Evolutionary conservation across 352 stramenopile genomes (phyloP).

Genomic region (Pythium angustatum): DNA sequence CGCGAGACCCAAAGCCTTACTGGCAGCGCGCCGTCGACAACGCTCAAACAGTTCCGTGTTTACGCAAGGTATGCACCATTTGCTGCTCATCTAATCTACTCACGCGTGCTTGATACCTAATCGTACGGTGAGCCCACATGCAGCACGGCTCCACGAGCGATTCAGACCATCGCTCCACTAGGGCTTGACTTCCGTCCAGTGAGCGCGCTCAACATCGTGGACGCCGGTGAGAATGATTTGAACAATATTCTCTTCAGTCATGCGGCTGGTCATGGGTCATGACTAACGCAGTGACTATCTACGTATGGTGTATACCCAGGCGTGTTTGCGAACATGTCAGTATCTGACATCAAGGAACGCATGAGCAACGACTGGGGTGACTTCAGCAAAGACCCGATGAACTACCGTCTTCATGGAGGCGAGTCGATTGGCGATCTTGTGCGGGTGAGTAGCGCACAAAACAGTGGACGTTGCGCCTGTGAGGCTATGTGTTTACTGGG

Average conservation of each 20-base stretch:
- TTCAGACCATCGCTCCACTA: conserved; percentile 43
- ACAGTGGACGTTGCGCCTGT: too few species aligned
- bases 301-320: conserved; percentile 16
- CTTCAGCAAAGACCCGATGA: conserved; percentile 49
- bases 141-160: conserved; percentile 40
- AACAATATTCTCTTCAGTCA: too few species aligned
- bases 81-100: too few species aligned
- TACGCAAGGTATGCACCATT: conserved; percentile 52
- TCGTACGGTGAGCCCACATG: too few species aligned
- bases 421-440: conserved; percentile 51
- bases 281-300: too few species aligned
- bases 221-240: conserved; percentile 41
- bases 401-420: conserved; percentile 47
- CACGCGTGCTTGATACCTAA: too few species aligned
- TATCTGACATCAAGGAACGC: conserved; percentile 38
- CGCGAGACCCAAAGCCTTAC: conserved; percentile 17
- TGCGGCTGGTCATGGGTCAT: too few species aligned
- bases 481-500: not conserved
- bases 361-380: conserved; percentile 39
- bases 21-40: not conserved
- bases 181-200: conserved; percentile 44
- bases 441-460: conserved; percentile 28
- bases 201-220: conserved; percentile 46
- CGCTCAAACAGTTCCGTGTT: conserved; percentile 35
- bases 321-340: conserved; percentile 43